Evolutionary conservation across 2,329 filamentous ascomycete genomes (phyloP).

Genomic region (Ophioceras dolichostomum): DNA sequence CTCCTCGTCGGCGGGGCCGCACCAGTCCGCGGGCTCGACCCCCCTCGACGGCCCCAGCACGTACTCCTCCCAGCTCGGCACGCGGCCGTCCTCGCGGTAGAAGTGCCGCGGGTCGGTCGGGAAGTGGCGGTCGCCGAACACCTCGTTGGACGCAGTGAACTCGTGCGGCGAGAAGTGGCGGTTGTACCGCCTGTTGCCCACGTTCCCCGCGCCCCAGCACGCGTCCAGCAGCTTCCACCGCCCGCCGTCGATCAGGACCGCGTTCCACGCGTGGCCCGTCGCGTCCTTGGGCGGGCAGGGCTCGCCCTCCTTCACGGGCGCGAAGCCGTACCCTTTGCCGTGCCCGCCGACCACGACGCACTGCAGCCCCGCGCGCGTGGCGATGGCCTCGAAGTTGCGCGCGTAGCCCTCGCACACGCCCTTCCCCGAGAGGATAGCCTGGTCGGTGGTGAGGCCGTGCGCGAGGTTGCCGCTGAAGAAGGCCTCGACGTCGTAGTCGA

Average conservation of each 20-base stretch:
- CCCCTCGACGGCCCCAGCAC: conserved; percentile 45
- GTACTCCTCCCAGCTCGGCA: conserved; percentile 72
- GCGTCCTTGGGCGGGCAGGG: conserved; percentile 50
- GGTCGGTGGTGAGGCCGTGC: conserved; percentile 49
- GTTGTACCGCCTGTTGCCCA: conserved; percentile 49
- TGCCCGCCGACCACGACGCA: conserved; percentile 64
- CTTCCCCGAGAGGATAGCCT: conserved; percentile 62
- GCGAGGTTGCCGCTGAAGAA: conserved; percentile 66
- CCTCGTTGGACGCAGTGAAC: conserved; percentile 56
- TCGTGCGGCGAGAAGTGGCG: conserved; percentile 53
- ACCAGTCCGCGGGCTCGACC: conserved; percentile 35
- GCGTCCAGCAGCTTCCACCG: conserved; percentile 85
- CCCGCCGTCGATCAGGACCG: conserved; percentile 73
- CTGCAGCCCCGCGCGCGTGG: conserved; percentile 67
- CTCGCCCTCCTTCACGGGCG: conserved; percentile 47
- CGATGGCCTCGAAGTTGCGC: conserved; percentile 66
- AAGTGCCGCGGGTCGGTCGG: conserved; percentile 57
- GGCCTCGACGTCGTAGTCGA: conserved; percentile 67
- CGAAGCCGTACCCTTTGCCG: conserved; percentile 76
- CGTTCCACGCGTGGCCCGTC: conserved; percentile 81
- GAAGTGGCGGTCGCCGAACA: conserved; percentile 73
- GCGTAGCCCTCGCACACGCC: conserved; percentile 93
- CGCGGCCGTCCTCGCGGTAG: conserved; percentile 60
- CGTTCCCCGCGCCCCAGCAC: conserved; percentile 81
- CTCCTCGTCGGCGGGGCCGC: conserved; percentile 30